Evolutionary conservation across 345 rosid species (phyloP).

Genomic region (Citrus inodora): DNA sequence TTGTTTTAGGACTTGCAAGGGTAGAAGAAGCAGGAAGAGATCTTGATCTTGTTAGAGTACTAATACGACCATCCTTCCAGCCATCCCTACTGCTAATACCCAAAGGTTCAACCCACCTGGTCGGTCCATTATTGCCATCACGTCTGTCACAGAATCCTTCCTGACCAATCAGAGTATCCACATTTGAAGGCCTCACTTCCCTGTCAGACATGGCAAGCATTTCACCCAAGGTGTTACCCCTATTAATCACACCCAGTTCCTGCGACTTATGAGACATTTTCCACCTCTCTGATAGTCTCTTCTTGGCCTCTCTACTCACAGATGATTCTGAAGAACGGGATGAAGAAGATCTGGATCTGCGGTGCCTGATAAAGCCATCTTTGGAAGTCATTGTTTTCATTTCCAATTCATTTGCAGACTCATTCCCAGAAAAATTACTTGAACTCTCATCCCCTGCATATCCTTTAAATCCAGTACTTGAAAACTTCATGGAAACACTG

Average conservation of each 20-base stretch:
- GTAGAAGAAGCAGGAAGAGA: conserved; percentile 66
- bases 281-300: conserved; percentile 97
- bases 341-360: conserved; percentile 35
- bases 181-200: conserved; percentile 42
- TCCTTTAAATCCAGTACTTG: conserved; percentile 52
- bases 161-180: conserved; percentile 27
- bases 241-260: conserved; percentile 46
- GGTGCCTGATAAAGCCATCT: conserved; percentile 38
- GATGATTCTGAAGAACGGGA: conserved; percentile 60
- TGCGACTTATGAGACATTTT: conserved; percentile 63
- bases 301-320: conserved; percentile 80
- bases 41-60: conserved; percentile 57
- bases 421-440: conserved; percentile 55
- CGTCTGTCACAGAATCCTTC: conserved; percentile 31
- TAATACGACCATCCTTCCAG: conserved; percentile 63
- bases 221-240: conserved; percentile 80
- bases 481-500: conserved; percentile 37
- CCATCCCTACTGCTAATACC: conserved; percentile 98
- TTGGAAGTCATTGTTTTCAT: conserved; percentile 37
- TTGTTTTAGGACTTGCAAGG: conserved; percentile 40
- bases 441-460: conserved; percentile 85
- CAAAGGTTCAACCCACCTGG: conserved; percentile 50
- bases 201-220: conserved; percentile 82
- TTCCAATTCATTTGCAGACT: conserved; percentile 70
- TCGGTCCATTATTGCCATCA: conserved; percentile 23